Percentiles rank a stretch among this genome's conserved stretches.
Conservation (phyloP, 1,284 basidiomycete genomes). For the Sphagnurus paluster region DNA sequence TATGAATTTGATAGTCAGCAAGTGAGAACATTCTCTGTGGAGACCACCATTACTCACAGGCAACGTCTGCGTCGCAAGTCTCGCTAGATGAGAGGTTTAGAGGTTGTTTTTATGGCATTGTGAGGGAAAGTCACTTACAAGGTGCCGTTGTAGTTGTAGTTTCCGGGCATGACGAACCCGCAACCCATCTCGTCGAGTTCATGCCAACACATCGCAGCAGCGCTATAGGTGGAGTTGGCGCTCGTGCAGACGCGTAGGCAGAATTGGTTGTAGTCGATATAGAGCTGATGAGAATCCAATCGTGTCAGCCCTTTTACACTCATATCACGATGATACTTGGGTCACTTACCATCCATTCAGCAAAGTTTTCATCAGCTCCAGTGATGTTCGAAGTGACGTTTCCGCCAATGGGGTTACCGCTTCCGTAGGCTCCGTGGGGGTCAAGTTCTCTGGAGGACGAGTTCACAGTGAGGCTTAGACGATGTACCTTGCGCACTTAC, state of each 20-base stretch:
- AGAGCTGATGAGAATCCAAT: no score
- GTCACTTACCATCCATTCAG: conserved; percentile 39
- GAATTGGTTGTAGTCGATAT: conserved; percentile 39
- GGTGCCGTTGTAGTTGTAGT: conserved; percentile 38
- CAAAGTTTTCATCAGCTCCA: conserved; percentile 32
- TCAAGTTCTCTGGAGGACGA: conserved; percentile 57
- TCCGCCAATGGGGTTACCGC: conserved; percentile 51
- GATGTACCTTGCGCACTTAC: no score
- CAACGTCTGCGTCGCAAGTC: conserved; percentile 43
- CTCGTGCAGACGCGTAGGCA: conserved; percentile 57
- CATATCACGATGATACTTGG: no score
- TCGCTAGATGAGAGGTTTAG: conserved; percentile 25
- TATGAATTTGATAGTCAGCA: conserved; percentile 7
- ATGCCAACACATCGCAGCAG: conserved; percentile 43
- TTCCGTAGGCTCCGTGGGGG: conserved; percentile 59
- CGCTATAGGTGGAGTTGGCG: conserved; percentile 50
- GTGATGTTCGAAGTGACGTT: conserved; percentile 40
- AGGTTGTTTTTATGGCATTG: not conserved
- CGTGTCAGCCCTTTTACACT: no score
- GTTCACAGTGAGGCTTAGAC: conserved; percentile 31
- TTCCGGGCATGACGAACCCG: conserved; percentile 41
- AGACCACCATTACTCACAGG: conserved; percentile 26
- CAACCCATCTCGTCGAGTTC: conserved; percentile 45
- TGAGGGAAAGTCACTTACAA: conserved; percentile 29
- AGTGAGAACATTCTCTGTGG: not conserved